Evolutionary conservation across 805 yeast species (phyloP), one percentile per base, ranked within the genome.

Genomic region (Kuraishia capsulata): DNA sequence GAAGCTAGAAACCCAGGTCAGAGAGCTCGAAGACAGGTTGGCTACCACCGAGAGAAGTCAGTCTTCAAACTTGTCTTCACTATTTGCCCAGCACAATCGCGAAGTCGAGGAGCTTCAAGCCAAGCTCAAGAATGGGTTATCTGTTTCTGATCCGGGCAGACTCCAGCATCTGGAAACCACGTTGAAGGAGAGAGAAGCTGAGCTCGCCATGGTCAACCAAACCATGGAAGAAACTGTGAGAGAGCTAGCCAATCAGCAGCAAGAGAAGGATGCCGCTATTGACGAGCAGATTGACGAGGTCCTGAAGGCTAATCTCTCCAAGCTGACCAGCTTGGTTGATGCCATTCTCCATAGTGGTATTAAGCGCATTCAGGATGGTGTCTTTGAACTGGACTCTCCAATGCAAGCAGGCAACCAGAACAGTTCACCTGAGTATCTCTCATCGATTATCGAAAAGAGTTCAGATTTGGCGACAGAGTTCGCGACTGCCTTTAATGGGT

Each of bases 331-430:
- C 23, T 65, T 77, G 23, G 69, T 86, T 41, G 96, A 87, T 54
- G 77, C 89, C 8, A 73, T 86, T 36, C 64, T 87, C 43, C 67
- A 65, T 18, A 72, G 83, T 45, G 86, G 84, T 33, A 73, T 82
- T 20, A 76, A 77, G 43, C 67, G 87, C 37, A 69, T 87, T 38
- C 94, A 87, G 58, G 86, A 82, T 46, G 62, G 82, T 0, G 62
- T 73, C 30, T 80, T 73, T 50, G 87, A 80, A 49, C 64, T 85
- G 43, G 80, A 77, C 39, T 80, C 89, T 4, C 85, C 92, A 23
- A 74, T 81, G 75, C 86, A 82, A 57, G 85, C 87, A 3, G 92
- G 92, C 39, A 84, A 83, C 53, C 76, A 78, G 46, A 78, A 78
- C 53, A 69, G 92, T 2, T 73, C 90, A 0, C 84, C 90, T 2